A percentile compares a stretch with the other conserved stretches of the same genome.
These are phyloP conservation scores for Backusella tarrabulga DNA, from an alignment of 192 early-diverging fungal species.

Conservation along the genomic window DNA sequence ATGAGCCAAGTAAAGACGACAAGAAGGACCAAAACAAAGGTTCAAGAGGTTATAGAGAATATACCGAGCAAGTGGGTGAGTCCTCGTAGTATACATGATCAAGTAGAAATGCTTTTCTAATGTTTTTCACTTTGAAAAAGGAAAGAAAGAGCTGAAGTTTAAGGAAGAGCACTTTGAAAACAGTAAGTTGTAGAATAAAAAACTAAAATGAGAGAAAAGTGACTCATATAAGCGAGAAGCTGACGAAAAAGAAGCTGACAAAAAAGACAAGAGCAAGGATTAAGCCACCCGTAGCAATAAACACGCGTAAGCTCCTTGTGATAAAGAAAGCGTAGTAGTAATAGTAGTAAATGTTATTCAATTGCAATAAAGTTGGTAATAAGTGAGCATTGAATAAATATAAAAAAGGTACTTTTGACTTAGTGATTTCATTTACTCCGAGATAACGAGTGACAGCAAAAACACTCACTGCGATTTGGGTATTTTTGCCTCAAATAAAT, in stretches of 20 bases:
- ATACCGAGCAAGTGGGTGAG: slow-evolving; percentile 6
- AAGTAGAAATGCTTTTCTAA: not conserved
- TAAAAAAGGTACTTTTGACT: no score
- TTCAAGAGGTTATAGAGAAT: slow-evolving; percentile 8
- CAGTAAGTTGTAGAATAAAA: not conserved
- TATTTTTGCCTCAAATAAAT: no score
- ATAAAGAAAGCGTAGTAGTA: no score
- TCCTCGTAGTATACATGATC: not conserved
- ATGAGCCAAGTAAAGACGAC: not conserved
- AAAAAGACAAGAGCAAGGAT: not conserved
- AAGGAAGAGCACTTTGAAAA: slow-evolving; percentile 1
- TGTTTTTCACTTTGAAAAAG: not conserved
- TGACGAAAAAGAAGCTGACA: not conserved
- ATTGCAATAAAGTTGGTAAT: no score
- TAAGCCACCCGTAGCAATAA: not conserved
- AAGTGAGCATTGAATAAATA: no score
- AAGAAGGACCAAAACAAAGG: slow-evolving; percentile 1
- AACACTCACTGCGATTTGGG: no score
- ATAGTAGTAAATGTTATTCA: no score
- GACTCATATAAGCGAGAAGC: not conserved
- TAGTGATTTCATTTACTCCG: no score
- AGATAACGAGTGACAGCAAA: no score
- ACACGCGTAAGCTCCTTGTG: no score
- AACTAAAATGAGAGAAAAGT: not conserved
- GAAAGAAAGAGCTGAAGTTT: not conserved